Percentiles rank a stretch among this genome's conserved stretches.
These are phyloP conservation scores for Cladophialophora carrionii DNA, from an alignment of 2,329 filamentous ascomycete genomes.

Conservation along the genomic window DNA sequence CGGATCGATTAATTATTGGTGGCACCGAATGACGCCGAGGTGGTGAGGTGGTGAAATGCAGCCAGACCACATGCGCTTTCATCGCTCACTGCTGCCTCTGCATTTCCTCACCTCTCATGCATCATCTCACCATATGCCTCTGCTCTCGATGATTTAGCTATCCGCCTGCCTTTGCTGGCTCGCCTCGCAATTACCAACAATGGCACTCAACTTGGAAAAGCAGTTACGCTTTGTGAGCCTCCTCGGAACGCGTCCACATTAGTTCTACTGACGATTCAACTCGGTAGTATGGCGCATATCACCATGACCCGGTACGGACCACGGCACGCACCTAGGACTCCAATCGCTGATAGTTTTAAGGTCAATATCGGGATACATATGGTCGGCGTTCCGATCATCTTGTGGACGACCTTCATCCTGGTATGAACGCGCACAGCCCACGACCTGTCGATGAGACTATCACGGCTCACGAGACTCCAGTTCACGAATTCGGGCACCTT, in stretches of 20 bases:
- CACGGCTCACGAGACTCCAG: constrained; percentile 44
- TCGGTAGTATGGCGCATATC: constrained; percentile 66
- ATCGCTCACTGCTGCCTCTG: neutral
- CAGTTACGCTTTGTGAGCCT: constrained; percentile 66
- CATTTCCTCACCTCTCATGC: neutral
- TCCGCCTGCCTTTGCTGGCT: constrained; percentile 3
- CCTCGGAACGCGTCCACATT: constrained; percentile 14
- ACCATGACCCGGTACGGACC: constrained; percentile 62
- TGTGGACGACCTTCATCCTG: constrained; percentile 63
- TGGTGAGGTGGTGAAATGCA: constrained; percentile 2
- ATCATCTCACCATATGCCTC: neutral
- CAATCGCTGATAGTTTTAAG: constrained; percentile 48
- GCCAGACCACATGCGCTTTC: constrained; percentile 4
- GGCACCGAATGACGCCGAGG: constrained; percentile 12
- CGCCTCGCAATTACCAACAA: constrained; percentile 2
- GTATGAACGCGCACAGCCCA: constrained; percentile 48
- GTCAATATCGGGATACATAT: constrained; percentile 68
- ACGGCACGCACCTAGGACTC: neutral
- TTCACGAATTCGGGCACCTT: constrained; percentile 60
- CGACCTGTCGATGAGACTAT: neutral
- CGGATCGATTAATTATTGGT: neutral
- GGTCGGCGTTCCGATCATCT: constrained; percentile 64
- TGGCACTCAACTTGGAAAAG: constrained; percentile 63
- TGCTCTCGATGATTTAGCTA: constrained; percentile 23
- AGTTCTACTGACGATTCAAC: constrained; percentile 33